Evolutionary conservation across 148 eudicot genomes (phyloP), one percentile per base, ranked within the genome.

Genomic region (Selenicereus undatus): DNA sequence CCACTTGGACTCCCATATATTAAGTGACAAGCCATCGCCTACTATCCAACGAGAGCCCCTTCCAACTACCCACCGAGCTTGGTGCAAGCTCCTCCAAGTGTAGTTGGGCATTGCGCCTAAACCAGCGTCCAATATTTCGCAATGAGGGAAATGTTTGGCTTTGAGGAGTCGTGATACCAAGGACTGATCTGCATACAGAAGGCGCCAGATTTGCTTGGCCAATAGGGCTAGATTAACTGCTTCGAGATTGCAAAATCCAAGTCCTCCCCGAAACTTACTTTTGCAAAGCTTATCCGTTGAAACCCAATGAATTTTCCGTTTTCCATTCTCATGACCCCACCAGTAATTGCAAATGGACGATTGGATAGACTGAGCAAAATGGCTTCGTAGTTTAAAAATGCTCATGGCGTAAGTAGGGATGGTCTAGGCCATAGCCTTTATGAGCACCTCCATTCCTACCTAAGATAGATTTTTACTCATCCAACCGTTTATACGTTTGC

Each of bases 321-420:
- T 12, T 1, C 11, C n/a, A 3, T 29, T 12, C 2, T 27, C 14
- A 2, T 32, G 36, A 5, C 78, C 66, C 65, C 65, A 75, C 17
- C 27, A 11, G 9, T 36, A 52, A 12, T 1, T 12, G 13, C 0
- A 13, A 29, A 75, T 50, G 0, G 52, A 4, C 11, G 65, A 75
- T 1, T 18, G 39, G 0, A 52, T 5, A 1, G 36, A 5, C n/a
- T 26, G 26, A 3, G 39, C 27, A 27, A 74, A n/a, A 4, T 24
- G 10, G 0, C n/a, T 30, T 20, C 42, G 24, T 1, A 75, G 0
- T 21, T 52, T 75, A 27, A 75, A 29, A 65, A 4, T 11, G 26
- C 70, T 65, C 32, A 65, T n/a, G 0, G 70, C 70, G 7, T 65
- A 65, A n/a, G 70, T 65, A n/a, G 32, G 83, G 79, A 74, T 76